These are phyloP conservation scores for Chimonanthus salicifolius DNA, from an alignment of 164 flowering plant genomes.

Conservation along the genomic window DNA sequence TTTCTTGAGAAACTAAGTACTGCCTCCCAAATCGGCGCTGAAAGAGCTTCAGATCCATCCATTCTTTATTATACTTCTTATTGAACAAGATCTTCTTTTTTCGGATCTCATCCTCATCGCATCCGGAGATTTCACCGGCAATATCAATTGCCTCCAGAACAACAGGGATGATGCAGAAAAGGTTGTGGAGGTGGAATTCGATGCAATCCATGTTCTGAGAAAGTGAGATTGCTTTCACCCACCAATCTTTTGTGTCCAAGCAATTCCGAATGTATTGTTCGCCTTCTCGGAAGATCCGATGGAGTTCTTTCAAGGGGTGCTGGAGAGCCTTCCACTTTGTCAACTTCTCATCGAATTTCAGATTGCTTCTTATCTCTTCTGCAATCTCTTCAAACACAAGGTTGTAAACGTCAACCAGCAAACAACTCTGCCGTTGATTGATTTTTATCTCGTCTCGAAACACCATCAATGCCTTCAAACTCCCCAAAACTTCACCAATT, in stretches of 20 bases:
- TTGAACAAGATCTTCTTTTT: conserved; percentile 39
- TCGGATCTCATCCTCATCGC: conserved; percentile 55
- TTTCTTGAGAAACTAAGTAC: conserved; percentile 53
- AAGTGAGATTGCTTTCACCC: conserved; percentile 57
- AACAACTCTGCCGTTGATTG: conserved; percentile 59
- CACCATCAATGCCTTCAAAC: conserved; percentile 74
- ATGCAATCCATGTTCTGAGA: conserved; percentile 67
- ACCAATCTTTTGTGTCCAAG: conserved; percentile 61
- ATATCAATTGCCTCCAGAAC: conserved; percentile 71
- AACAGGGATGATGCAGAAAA: conserved; percentile 47
- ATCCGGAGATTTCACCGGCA: conserved; percentile 62
- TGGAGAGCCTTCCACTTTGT: conserved; percentile 80
- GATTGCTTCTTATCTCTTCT: conserved; percentile 49
- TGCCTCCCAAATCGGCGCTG: conserved; percentile 64
- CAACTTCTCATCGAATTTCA: conserved; percentile 61
- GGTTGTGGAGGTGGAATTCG: conserved; percentile 74
- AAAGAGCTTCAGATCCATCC: conserved; percentile 65
- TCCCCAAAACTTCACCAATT: conserved; percentile 81
- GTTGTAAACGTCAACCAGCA: conserved; percentile 51
- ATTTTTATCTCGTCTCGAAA: conserved; percentile 53
- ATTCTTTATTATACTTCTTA: conserved; percentile 56
- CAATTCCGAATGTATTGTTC: conserved; percentile 58
- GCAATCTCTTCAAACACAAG: conserved; percentile 52
- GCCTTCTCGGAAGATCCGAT: conserved; percentile 62
- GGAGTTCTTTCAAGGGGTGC: conserved; percentile 66